phyloP scores from a whole-genome alignment of 1,284 basidiomycete species.

The Sporisorium reilianum region DNA sequence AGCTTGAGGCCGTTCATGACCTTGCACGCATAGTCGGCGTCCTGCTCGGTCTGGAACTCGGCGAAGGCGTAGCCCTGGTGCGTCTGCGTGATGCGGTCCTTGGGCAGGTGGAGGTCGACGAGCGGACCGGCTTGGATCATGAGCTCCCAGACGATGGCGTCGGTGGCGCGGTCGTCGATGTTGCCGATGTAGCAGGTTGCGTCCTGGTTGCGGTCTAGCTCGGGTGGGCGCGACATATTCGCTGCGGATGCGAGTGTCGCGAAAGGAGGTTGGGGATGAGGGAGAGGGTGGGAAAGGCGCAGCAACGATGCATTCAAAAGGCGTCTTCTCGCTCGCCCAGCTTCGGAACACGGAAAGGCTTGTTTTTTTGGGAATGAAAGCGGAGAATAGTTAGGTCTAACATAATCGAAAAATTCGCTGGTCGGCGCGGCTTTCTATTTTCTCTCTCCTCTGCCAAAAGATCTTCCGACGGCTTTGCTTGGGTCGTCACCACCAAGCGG shows the following conservation, averaged over 20 bases:
- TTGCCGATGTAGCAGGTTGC: conserved; percentile 77
- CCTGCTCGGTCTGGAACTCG: conserved; percentile 96
- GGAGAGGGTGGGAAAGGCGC: not conserved
- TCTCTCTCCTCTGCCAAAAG: not conserved
- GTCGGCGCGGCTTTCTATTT: not conserved
- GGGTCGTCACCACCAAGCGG: too few relatives aligned
- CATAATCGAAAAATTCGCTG: not conserved
- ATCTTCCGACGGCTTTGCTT: not conserved
- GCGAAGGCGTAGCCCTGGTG: conserved; percentile 99
- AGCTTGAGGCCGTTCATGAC: conserved; percentile 99
- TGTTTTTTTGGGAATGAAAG: not conserved
- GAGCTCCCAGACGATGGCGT: conserved; percentile 95
- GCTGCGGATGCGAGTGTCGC: too few relatives aligned
- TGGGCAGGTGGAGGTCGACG: conserved; percentile 86
- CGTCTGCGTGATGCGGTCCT: conserved; percentile 95
- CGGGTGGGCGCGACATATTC: conserved; percentile 57
- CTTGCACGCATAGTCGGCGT: conserved; percentile 98
- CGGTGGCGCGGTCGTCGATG: conserved; percentile 91
- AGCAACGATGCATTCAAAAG: not conserved
- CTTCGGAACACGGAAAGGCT: not conserved
- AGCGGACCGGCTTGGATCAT: conserved; percentile 99
- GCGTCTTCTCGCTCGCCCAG: conserved; percentile 2
- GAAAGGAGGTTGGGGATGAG: not conserved
- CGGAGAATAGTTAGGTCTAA: too few relatives aligned
- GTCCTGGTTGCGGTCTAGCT: conserved; percentile 67